Percentiles rank a stretch among this genome's conserved stretches.
Conservation (phyloP, 495 filamentous ascomycete genomes). For the Penicillium maclennaniae region DNA sequence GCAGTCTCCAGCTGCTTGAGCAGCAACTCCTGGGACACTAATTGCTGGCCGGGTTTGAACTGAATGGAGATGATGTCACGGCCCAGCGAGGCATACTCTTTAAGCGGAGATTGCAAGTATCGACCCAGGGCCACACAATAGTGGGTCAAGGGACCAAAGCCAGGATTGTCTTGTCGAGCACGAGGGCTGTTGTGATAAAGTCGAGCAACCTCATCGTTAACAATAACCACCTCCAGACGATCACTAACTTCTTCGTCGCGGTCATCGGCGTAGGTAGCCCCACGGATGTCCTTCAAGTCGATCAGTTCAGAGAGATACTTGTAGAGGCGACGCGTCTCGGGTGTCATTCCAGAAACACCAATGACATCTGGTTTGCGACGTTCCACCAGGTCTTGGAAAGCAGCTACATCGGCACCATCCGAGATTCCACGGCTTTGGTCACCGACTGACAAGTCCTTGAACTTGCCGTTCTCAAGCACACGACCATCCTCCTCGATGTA, state of each 20-base stretch:
- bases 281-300: slow-evolving; percentile 64
- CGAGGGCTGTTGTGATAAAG: slow-evolving; percentile 88
- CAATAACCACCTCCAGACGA: slow-evolving; percentile 77
- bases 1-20: slow-evolving; percentile 83
- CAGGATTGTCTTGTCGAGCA: slow-evolving; percentile 76
- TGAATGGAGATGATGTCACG: slow-evolving; percentile 80
- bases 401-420: slow-evolving; percentile 58
- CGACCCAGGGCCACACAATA: slow-evolving; percentile 87
- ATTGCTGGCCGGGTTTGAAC: slow-evolving; percentile 85
- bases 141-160: slow-evolving; percentile 65
- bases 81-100: slow-evolving; percentile 89
- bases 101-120: slow-evolving; percentile 90
- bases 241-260: slow-evolving; percentile 59
- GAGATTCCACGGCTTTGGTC: slow-evolving; percentile 62
- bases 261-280: slow-evolving; percentile 68
- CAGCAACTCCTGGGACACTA: slow-evolving; percentile 81
- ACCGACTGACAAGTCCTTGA: slow-evolving; percentile 66
- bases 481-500: slow-evolving; percentile 92
- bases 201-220: slow-evolving; percentile 93
- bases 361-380: slow-evolving; percentile 85
- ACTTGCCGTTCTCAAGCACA: slow-evolving; percentile 82
- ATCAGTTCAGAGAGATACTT: slow-evolving; percentile 73
- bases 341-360: slow-evolving; percentile 83
- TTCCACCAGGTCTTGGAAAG: slow-evolving; percentile 68
- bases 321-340: slow-evolving; percentile 80